A percentile compares a stretch with the other conserved stretches of the same genome.
Conservation (phyloP, 1,139 yeast genomes). For the Saccharomyces hybrid region DNA sequence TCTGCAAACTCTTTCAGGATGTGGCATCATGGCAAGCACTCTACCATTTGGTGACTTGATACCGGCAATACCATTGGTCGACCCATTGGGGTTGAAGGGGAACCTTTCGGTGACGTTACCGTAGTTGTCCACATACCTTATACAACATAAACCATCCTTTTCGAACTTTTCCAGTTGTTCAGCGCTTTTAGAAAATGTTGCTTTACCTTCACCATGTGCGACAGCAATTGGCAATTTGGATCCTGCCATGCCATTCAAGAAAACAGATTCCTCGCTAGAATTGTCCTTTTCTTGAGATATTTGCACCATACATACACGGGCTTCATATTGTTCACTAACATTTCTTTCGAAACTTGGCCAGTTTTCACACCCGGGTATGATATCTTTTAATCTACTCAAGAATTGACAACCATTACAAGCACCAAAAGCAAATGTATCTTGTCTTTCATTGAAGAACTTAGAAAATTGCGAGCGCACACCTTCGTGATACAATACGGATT, state of each 20-base stretch:
- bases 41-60: constrained; percentile 85
- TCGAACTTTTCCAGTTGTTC: constrained; percentile 41
- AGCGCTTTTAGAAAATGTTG: constrained; percentile 44
- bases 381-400: constrained; percentile 73
- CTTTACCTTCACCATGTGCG: constrained; percentile 98
- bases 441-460: constrained; percentile 74
- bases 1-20: constrained; percentile 92
- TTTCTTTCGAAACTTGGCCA: constrained; percentile 98
- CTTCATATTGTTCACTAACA: constrained; percentile 91
- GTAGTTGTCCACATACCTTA: constrained; percentile 84
- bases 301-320: constrained; percentile 88
- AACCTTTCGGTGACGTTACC: constrained; percentile 74
- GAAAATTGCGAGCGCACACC: constrained; percentile 68
- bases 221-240: constrained; percentile 94
- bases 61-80: constrained; percentile 91
- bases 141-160: constrained; percentile 47
- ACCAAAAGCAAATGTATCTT: constrained; percentile 95
- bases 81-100: constrained; percentile 96
- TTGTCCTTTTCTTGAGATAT: constrained; percentile 46
- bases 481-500: constrained; percentile 84
- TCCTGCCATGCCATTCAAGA: constrained; percentile 85
- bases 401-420: constrained; percentile 99
- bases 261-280: constrained; percentile 47
- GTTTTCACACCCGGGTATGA: constrained; percentile 90
- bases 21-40: constrained; percentile 98